These are phyloP conservation scores for Neocucurbitaria cava DNA, from an alignment of 2,329 filamentous ascomycete species.

Conservation along the genomic window DNA sequence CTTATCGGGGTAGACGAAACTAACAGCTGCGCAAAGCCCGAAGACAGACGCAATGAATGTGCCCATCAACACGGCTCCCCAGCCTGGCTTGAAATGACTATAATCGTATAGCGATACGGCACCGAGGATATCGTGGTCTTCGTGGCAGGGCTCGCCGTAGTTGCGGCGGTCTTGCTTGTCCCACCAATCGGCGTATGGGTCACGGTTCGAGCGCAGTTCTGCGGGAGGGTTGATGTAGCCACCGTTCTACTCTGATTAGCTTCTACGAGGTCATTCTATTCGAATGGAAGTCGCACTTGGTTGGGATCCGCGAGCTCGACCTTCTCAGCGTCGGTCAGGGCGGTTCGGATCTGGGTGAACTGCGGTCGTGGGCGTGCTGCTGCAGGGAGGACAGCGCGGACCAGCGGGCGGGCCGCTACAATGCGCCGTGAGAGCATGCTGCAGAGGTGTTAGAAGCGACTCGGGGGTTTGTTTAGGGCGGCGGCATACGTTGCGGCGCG, in stretches of 20 bases:
- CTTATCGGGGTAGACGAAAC: constrained; percentile 55
- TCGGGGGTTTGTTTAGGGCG: constrained; percentile 11
- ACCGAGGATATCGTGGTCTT: constrained; percentile 92
- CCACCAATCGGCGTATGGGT: constrained; percentile 94
- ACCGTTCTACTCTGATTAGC: constrained; percentile 69
- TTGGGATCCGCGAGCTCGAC: constrained; percentile 62
- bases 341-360: constrained; percentile 48
- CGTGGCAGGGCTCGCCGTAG: constrained; percentile 94
- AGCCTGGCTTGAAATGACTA: constrained; percentile 78
- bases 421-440: constrained; percentile 55
- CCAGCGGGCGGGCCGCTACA: constrained; percentile 50
- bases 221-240: constrained; percentile 80
- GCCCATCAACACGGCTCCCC: constrained; percentile 67
- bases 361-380: constrained; percentile 36
- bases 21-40: constrained; percentile 49
- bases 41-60: constrained; percentile 53
- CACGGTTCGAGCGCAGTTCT: constrained; percentile 89
- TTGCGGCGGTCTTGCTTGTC: constrained; percentile 97
- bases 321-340: constrained; percentile 40
- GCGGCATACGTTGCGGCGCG: constrained; percentile 38
- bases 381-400: constrained; percentile 43
- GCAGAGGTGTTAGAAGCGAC: constrained; percentile 50
- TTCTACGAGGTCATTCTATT: not conserved
- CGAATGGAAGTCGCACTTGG: constrained; percentile 63
- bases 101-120: constrained; percentile 91